A percentile compares a stretch with the other conserved stretches of the same genome.
Conservation (phyloP, 768 basidiomycete genomes). For the Boletus vermiculosoides region DNA sequence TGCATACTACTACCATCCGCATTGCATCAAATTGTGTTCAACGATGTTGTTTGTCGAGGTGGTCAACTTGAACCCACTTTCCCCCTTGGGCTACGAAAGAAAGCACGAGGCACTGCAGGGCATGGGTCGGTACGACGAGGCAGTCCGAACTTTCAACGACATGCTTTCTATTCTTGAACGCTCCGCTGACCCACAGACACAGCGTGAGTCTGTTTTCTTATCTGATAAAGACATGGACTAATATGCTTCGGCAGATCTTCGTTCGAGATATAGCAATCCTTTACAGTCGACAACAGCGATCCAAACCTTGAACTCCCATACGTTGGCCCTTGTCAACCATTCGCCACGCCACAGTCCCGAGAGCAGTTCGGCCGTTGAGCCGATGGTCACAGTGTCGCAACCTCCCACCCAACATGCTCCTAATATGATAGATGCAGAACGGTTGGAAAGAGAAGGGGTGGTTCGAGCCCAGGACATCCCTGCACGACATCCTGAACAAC, state of each 20-base stretch:
- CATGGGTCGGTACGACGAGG: constrained; percentile 15
- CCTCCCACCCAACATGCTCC: no score
- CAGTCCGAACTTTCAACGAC: background rate
- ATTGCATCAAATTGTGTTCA: background rate
- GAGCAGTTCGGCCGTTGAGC: background rate
- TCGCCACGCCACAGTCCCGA: background rate
- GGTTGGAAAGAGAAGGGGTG: background rate
- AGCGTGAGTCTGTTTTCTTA: background rate
- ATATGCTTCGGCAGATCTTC: background rate
- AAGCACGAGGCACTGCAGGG: background rate
- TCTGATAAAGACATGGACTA: background rate
- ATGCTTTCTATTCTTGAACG: background rate
- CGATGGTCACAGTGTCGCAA: background rate
- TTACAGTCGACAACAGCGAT: background rate
- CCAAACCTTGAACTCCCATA: background rate
- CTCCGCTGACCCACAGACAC: background rate
- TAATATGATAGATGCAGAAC: background rate
- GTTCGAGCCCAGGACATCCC: background rate
- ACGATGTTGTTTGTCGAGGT: background rate
- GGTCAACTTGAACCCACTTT: background rate
- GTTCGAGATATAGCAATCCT: background rate
- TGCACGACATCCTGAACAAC: background rate
- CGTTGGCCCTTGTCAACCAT: no score
- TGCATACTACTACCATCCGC: background rate
- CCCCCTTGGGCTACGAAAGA: constrained; percentile 1